Conservation (phyloP, 306 rosid species). For the Benincasa hispida region DNA sequence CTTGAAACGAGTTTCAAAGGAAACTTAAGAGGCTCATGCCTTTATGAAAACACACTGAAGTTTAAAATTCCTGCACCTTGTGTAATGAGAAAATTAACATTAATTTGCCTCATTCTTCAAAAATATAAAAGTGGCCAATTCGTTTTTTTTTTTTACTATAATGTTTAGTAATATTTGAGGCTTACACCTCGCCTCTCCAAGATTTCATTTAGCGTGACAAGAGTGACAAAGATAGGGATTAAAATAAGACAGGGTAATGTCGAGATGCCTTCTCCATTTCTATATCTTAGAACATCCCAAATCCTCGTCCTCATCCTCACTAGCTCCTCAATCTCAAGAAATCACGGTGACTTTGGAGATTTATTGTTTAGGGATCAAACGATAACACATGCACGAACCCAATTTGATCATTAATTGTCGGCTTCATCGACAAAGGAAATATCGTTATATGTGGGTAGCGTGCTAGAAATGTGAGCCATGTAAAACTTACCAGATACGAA, state of each 20-base stretch:
- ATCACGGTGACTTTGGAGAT: background rate
- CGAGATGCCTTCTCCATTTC: background rate
- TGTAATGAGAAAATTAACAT: too few relatives aligned
- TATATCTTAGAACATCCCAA: background rate
- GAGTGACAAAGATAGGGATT: background rate
- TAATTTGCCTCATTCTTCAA: too few relatives aligned
- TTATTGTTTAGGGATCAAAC: background rate
- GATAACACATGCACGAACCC: background rate
- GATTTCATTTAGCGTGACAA: too few relatives aligned
- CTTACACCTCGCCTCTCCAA: too few relatives aligned
- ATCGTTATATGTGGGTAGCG: background rate
- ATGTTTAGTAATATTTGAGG: too few relatives aligned
- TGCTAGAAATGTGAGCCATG: background rate
- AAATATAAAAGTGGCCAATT: too few relatives aligned
- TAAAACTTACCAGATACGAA: slow-evolving; percentile 54
- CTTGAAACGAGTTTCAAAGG: too few relatives aligned
- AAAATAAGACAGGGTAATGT: background rate
- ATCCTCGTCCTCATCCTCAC: background rate
- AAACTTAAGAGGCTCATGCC: too few relatives aligned
- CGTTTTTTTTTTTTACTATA: too few relatives aligned
- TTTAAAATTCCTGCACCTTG: too few relatives aligned
- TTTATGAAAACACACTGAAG: too few relatives aligned
- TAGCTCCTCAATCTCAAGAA: background rate
- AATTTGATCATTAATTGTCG: background rate
- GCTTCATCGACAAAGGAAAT: background rate